Percentiles rank a stretch among this genome's conserved stretches.
phyloP scores from a whole-genome alignment of 108 stramenopile species.

The Pelagomonas calceolata region DNA sequence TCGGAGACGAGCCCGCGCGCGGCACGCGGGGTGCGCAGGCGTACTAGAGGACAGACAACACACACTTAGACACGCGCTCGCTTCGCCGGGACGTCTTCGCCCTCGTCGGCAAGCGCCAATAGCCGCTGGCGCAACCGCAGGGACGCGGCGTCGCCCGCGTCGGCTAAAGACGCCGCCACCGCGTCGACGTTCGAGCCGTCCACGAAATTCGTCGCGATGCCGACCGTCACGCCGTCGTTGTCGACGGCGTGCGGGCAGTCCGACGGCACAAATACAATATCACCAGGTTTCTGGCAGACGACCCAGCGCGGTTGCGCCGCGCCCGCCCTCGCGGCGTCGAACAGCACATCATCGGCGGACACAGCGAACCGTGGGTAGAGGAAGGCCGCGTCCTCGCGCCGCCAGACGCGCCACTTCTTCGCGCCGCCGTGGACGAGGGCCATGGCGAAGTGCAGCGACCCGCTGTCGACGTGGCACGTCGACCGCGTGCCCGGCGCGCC shows the following conservation, averaged over 20 bases:
- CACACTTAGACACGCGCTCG: too few relatives aligned
- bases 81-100: too few relatives aligned
- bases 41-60: too few relatives aligned
- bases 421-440: conserved; percentile 1
- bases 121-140: too few relatives aligned
- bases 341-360: too few relatives aligned
- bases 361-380: background rate
- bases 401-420: conserved; percentile 12
- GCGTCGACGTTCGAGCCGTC: conserved; percentile 9
- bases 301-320: background rate
- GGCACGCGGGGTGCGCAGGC: too few relatives aligned
- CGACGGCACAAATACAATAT: conserved; percentile 9
- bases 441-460: conserved; percentile 14
- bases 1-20: too few relatives aligned
- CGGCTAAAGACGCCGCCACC: too few relatives aligned
- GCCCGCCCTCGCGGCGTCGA: too few relatives aligned
- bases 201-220: conserved; percentile 13
- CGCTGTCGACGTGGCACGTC: conserved; percentile 10
- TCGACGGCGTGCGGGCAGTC: conserved; percentile 11
- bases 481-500: conserved; percentile 12
- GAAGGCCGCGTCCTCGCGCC: background rate
- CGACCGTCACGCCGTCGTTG: conserved; percentile 9
- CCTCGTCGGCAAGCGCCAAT: too few relatives aligned
- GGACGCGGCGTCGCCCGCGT: too few relatives aligned
- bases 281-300: conserved; percentile 5